Base-by-base conservation (phyloP, 805 yeast genomes). In the Starmerella cellae region DNA sequence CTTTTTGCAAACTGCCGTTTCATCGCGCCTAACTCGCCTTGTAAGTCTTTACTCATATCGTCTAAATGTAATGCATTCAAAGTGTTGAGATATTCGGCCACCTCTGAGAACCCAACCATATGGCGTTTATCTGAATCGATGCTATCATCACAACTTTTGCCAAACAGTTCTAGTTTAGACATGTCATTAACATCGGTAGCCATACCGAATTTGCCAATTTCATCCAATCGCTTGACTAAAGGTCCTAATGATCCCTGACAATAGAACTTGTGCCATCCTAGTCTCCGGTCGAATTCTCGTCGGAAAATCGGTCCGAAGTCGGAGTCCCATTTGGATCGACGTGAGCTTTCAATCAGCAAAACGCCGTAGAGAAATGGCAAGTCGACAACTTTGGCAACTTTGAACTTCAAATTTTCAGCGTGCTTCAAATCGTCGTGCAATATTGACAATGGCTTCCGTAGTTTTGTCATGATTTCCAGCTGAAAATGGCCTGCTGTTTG, bases 191-290 rank as follows among this genome's bases (percentile, higher is more conserved):
- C 26, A 20, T 11, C 26, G 19, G 24, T 8, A 8, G 24, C 26
- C 21, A 18, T 16, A 5, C 20, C 14, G 19, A 44, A 14, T 8
- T 23, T 33, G 27, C 39, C 28, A 16, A 41, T 16, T 11, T 31
- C 20, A 29, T 37, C 38, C 8, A 46, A 26, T 5, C 27, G 31
- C 23, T 20, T 28, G 20, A 44, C 30, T 4, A 46, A 8, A 5
- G 32, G 24, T 11, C 52, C 52, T 23, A 54, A 45, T n/a, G 54
- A 38, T 9, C 48, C 50, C 16, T 44, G 28, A 17, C 45, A 21
- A 42, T 80, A 80, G 41, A 74, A 77, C 40, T 68, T 64, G 4
- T 68, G 47, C 95, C 94, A 84, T 29, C 69, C 67, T 8, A 65
- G 40, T 23, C 50, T 41, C 5, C 57, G 49, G 23, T 62, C 51